Conservation (phyloP, 176 grass and related monocot species). For the Lolium rigidum region DNA sequence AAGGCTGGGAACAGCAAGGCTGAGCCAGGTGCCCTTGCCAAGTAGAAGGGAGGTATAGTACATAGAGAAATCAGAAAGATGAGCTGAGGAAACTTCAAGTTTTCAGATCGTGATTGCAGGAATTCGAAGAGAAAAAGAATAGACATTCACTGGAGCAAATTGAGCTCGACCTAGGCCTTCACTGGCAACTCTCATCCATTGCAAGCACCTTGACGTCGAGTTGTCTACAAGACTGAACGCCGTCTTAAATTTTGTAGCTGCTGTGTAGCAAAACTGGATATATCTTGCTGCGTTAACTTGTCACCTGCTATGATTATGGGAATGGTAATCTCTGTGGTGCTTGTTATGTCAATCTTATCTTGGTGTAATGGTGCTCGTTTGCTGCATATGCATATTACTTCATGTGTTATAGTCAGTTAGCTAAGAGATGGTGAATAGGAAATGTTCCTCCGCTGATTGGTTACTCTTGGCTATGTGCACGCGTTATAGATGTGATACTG, state of each 20-base stretch:
- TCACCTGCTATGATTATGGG: slow-evolving; percentile 16
- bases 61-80: slow-evolving; percentile 42
- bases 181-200: slow-evolving; percentile 26
- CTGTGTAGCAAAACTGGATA: slow-evolving; percentile 46
- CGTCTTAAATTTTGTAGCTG: slow-evolving; percentile 61
- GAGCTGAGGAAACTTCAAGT: slow-evolving; percentile 31
- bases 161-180: slow-evolving; percentile 25
- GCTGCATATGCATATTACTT: neutral
- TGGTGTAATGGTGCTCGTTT: neutral
- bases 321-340: slow-evolving; percentile 17
- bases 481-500: no score
- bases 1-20: slow-evolving; percentile 43
- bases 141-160: slow-evolving; percentile 3
- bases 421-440: neutral
- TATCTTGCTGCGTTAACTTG: slow-evolving; percentile 41
- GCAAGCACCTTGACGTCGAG: slow-evolving; percentile 19
- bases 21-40: slow-evolving; percentile 21
- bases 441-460: neutral
- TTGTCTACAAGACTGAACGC: slow-evolving; percentile 27
- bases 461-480: neutral
- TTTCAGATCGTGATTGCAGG: slow-evolving; percentile 30
- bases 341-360: neutral
- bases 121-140: neutral
- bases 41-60: slow-evolving; percentile 52
- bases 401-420: neutral